These are phyloP conservation scores for Saccharomycopsis crataegensis DNA, from an alignment of 1,139 yeast genomes.

Conservation along the genomic window DNA sequence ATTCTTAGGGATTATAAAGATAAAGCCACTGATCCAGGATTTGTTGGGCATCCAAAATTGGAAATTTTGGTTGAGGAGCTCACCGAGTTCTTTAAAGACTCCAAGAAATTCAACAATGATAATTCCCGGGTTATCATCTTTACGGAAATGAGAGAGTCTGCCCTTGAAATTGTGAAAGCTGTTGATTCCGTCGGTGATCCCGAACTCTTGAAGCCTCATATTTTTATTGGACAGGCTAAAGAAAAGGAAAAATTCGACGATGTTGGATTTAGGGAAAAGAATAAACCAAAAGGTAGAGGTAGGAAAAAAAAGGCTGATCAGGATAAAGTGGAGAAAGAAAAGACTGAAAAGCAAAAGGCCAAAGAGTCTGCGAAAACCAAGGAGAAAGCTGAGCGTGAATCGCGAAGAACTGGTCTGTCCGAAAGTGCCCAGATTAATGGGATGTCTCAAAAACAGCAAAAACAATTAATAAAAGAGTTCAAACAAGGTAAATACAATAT, in stretches of 20 bases:
- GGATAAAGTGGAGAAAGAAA: slow-evolving; percentile 9
- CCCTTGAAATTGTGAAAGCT: slow-evolving; percentile 71
- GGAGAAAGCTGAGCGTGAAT: slow-evolving; percentile 28
- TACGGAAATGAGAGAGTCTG: slow-evolving; percentile 84
- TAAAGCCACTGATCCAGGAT: slow-evolving; percentile 34
- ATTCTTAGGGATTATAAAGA: slow-evolving; percentile 41
- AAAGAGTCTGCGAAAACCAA: slow-evolving; percentile 24
- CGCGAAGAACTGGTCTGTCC: slow-evolving; percentile 34
- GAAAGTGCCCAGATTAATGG: slow-evolving; percentile 38
- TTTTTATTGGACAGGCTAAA: slow-evolving; percentile 80
- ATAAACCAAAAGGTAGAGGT: slow-evolving; percentile 33
- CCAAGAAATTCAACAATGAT: slow-evolving; percentile 21
- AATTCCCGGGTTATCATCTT: slow-evolving; percentile 77
- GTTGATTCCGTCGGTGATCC: slow-evolving; percentile 40
- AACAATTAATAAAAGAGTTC: slow-evolving; percentile 65
- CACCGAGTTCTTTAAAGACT: slow-evolving; percentile 40
- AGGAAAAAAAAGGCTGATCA: slow-evolving; percentile 29
- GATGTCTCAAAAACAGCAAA: slow-evolving; percentile 69
- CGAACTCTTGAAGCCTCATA: slow-evolving; percentile 56
- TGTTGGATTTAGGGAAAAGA: slow-evolving; percentile 35
- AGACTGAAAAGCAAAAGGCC: not conserved
- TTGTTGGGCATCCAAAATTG: slow-evolving; percentile 72
- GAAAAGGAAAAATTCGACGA: slow-evolving; percentile 60
- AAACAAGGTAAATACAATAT: slow-evolving; percentile 66
- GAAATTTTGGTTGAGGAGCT: slow-evolving; percentile 53